Percentiles rank a stretch among this genome's conserved stretches.
These are phyloP conservation scores for Sporothrix brasiliensis DNA, from an alignment of 2,329 filamentous ascomycete species.

Conservation along the genomic window DNA sequence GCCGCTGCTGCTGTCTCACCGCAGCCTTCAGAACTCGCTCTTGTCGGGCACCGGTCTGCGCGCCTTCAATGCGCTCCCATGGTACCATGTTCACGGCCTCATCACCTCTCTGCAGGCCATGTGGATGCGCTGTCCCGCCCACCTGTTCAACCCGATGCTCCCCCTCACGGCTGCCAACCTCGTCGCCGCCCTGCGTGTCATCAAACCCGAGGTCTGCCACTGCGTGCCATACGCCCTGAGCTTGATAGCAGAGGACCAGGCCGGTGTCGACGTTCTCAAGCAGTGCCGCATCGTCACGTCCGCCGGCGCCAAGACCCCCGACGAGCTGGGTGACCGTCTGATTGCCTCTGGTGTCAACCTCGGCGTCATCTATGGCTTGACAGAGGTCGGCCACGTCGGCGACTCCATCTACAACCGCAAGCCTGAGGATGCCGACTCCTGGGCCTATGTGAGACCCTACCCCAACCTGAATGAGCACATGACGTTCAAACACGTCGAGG, in stretches of 20 bases:
- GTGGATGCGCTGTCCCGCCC: constrained; percentile 48
- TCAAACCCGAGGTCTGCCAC: constrained; percentile 54
- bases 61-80: constrained; percentile 49
- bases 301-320: constrained; percentile 56
- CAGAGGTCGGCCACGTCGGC: constrained; percentile 49
- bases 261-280: constrained; percentile 51
- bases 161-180: constrained; percentile 52
- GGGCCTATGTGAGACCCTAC: constrained; percentile 49
- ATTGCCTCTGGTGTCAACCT: constrained; percentile 54
- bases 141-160: constrained; percentile 42
- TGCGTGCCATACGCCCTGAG: constrained; percentile 62
- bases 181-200: constrained; percentile 46
- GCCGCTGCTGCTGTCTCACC: constrained; percentile 49
- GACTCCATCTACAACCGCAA: constrained; percentile 47
- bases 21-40: constrained; percentile 45
- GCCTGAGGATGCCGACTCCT: constrained; percentile 46
- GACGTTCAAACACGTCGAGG: constrained; percentile 45
- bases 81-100: constrained; percentile 50
- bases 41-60: constrained; percentile 44
- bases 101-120: constrained; percentile 49
- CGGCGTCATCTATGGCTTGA: constrained; percentile 48
- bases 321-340: constrained; percentile 55
- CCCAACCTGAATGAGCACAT: constrained; percentile 44
- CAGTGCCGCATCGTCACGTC: constrained; percentile 53
- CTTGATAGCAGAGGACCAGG: constrained; percentile 56